Percentiles rank a stretch among this genome's conserved stretches.
Evolutionary conservation across 1,139 yeast species (phyloP).

Genomic region (Hansenula lynferdii): DNA sequence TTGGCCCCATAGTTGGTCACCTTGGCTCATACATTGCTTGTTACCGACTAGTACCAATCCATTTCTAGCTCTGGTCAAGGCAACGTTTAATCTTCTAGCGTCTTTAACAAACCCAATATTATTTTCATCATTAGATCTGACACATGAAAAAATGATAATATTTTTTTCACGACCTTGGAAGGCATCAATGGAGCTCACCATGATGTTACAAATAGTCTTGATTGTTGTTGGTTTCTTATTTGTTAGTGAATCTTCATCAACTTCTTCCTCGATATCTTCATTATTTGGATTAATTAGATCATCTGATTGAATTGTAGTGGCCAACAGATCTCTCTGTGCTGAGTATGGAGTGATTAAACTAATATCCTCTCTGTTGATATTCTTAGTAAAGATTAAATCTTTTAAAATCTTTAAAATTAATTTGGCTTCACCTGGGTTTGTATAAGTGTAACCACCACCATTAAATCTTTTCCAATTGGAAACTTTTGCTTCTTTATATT

Average conservation of each 20-base stretch:
- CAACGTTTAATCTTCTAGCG: constrained; percentile 55
- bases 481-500: constrained; percentile 40
- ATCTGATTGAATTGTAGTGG: constrained; percentile 44
- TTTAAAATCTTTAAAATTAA: constrained; percentile 42
- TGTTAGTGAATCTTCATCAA: constrained; percentile 43
- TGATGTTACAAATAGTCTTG: constrained; percentile 59
- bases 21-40: constrained; percentile 40
- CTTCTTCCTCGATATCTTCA: constrained; percentile 44
- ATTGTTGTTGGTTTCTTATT: constrained; percentile 44
- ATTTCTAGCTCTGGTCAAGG: constrained; percentile 57
- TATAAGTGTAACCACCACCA: constrained; percentile 45
- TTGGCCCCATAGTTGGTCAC: constrained; percentile 50
- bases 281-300: constrained; percentile 50
- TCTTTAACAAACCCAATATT: constrained; percentile 57
- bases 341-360: constrained; percentile 72
- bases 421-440: constrained; percentile 48
- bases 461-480: constrained; percentile 35
- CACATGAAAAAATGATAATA: constrained; percentile 56
- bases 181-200: constrained; percentile 65
- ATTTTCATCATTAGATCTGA: constrained; percentile 44
- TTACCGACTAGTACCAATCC: constrained; percentile 57
- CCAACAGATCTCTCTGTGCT: constrained; percentile 63
- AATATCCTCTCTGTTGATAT: constrained; percentile 44
- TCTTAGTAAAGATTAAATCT: constrained; percentile 48
- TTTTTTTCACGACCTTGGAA: constrained; percentile 65